A percentile compares a stretch with the other conserved stretches of the same genome.
phyloP scores from a whole-genome alignment of 2,329 filamentous ascomycete species.

The Aspergillus puulaauensis region DNA sequence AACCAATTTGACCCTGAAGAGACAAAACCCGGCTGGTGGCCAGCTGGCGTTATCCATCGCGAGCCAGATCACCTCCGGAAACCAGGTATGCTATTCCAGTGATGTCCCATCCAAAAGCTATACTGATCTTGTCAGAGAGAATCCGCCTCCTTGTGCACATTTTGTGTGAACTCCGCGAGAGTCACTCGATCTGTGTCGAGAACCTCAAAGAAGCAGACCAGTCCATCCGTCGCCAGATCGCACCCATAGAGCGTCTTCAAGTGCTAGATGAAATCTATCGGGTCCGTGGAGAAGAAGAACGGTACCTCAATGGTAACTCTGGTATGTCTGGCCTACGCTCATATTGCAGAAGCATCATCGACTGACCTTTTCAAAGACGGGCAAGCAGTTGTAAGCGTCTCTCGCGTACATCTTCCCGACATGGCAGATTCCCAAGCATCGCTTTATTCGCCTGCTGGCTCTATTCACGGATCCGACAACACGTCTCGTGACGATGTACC shows the following conservation, averaged over 20 bases:
- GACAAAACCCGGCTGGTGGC: conserved; percentile 38
- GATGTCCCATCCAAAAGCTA: too few relatives aligned
- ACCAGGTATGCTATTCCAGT: conserved; percentile 21
- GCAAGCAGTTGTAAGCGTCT: conserved; percentile 25
- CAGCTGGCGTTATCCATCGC: conserved; percentile 29
- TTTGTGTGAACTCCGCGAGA: conserved; percentile 34
- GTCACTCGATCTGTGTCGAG: conserved; percentile 32
- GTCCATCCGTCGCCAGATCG: conserved; percentile 33
- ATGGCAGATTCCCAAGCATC: conserved; percentile 16
- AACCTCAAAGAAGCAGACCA: conserved; percentile 35
- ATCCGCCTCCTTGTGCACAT: conserved; percentile 34
- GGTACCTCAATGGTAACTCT: conserved; percentile 28
- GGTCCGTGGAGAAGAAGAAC: conserved; percentile 34
- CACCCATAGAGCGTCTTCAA: conserved; percentile 26
- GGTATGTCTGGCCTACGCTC: conserved; percentile 18
- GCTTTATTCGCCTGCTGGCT: conserved; percentile 16
- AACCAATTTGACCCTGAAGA: conserved; percentile 33
- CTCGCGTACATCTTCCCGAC: conserved; percentile 29
- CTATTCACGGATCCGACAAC: conserved; percentile 12
- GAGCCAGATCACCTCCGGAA: conserved; percentile 37
- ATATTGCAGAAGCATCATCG: background rate
- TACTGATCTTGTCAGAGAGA: conserved; percentile 21
- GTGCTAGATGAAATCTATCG: conserved; percentile 37
- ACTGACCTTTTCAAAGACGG: conserved; percentile 19
- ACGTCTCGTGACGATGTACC: conserved; percentile 16